phyloP scores from a whole-genome alignment of 1,284 basidiomycete species.

The Irpex sp. region DNA sequence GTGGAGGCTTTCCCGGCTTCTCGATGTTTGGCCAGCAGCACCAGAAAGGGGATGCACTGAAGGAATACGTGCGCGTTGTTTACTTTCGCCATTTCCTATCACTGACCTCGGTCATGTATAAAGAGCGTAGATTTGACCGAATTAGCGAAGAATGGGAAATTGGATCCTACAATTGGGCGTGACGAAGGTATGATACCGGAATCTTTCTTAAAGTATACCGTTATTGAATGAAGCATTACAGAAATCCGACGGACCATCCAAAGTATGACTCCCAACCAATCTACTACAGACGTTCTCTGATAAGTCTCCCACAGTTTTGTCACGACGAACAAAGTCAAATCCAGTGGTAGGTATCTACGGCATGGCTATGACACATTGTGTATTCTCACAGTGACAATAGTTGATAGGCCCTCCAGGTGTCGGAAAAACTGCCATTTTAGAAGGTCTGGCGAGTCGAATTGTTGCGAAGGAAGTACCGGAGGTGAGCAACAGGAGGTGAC shows the following conservation, averaged over 20 bases:
- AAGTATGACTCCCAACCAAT: constrained; percentile 43
- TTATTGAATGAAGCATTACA: constrained; percentile 23
- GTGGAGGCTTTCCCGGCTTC: constrained; percentile 1
- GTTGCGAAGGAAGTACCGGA: constrained; percentile 91
- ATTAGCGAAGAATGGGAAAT: constrained; percentile 77
- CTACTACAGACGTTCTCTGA: not conserved
- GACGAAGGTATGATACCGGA: constrained; percentile 59
- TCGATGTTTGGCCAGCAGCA: constrained; percentile 10
- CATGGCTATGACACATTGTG: not conserved
- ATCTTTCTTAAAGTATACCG: constrained; percentile 2
- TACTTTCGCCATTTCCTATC: not conserved
- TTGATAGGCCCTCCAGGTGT: constrained; percentile 81
- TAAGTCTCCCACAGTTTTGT: constrained; percentile 48
- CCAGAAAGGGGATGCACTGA: constrained; percentile 8
- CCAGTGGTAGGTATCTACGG: constrained; percentile 58
- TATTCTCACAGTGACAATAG: constrained; percentile 29
- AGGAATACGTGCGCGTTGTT: constrained; percentile 3
- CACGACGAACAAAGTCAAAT: constrained; percentile 82
- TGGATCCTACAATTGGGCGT: constrained; percentile 88
- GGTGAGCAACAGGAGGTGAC: constrained; percentile 35
- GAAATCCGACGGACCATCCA: constrained; percentile 91
- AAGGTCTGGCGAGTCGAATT: constrained; percentile 87
- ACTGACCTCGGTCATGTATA: not conserved
- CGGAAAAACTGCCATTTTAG: constrained; percentile 91
- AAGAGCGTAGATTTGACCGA: constrained; percentile 84